Percentiles rank a stretch among this genome's conserved stretches.
phyloP scores from a whole-genome alignment of 805 yeast species.

The Saccharomycopsis javanensis region DNA sequence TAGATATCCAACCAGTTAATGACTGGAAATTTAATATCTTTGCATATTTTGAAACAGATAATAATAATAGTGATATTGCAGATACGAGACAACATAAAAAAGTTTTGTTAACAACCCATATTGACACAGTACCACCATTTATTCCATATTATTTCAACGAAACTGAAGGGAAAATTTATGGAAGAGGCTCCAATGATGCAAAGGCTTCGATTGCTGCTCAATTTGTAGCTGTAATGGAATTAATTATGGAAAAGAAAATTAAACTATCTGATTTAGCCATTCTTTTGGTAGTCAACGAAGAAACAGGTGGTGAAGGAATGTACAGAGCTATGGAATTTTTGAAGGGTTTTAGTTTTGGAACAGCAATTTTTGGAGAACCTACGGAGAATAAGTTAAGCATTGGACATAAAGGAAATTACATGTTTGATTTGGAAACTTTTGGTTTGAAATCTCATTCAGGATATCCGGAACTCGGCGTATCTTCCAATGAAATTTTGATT shows the following conservation, averaged over 20 bases:
- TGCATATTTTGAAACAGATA: conserved; percentile 28
- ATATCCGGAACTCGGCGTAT: conserved; percentile 58
- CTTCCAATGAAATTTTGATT: conserved; percentile 48
- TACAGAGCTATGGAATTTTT: conserved; percentile 31
- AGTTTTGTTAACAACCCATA: conserved; percentile 39
- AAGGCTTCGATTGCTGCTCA: conserved; percentile 62
- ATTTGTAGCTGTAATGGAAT: conserved; percentile 41
- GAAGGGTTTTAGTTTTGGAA: conserved; percentile 18
- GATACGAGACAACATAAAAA: conserved; percentile 29
- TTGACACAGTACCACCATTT: conserved; percentile 49
- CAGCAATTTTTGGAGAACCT: conserved; percentile 65
- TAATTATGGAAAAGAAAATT: conserved; percentile 29
- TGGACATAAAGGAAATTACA: conserved; percentile 57
- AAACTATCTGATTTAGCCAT: conserved; percentile 43
- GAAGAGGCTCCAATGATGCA: conserved; percentile 66
- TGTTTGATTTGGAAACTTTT: conserved; percentile 33
- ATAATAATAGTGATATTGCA: conserved; percentile 19
- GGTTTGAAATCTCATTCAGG: conserved; percentile 61
- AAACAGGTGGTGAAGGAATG: conserved; percentile 60
- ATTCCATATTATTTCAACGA: conserved; percentile 31
- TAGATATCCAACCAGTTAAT: conserved; percentile 21
- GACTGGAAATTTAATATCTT: conserved; percentile 33
- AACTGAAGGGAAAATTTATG: conserved; percentile 33
- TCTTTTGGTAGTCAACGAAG: conserved; percentile 64
- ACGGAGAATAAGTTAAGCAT: conserved; percentile 58